Conservation (phyloP, 2,329 filamentous ascomycete species). For the Alternaria novae-zelandiae region DNA sequence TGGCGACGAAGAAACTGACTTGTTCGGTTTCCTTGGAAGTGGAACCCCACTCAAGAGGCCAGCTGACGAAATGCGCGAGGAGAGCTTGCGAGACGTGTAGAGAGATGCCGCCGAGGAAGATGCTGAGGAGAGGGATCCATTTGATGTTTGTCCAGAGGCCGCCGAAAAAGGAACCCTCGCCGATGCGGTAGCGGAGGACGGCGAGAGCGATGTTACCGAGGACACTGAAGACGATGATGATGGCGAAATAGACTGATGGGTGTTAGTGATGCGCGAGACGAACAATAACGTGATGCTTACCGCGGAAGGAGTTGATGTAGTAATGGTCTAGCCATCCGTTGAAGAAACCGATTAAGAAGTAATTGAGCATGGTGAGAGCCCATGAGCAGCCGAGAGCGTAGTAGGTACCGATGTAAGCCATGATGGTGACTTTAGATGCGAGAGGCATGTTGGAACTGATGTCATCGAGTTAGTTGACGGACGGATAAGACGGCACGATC, state of each 20-base stretch:
- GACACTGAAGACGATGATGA: conserved; percentile 69
- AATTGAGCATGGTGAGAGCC: conserved; percentile 72
- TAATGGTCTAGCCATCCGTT: conserved; percentile 79
- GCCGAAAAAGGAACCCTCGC: conserved; percentile 58
- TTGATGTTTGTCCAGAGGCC: conserved; percentile 65
- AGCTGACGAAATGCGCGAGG: conserved; percentile 81
- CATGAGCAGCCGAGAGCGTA: conserved; percentile 73
- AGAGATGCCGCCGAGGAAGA: conserved; percentile 83
- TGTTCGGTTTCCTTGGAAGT: conserved; percentile 83
- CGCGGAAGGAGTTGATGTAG: conserved; percentile 75
- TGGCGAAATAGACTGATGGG: conserved; percentile 61
- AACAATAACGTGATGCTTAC: not conserved
- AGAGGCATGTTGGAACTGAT: conserved; percentile 63
- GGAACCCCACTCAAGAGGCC: conserved; percentile 86
- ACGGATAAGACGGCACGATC: not conserved
- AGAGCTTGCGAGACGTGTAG: conserved; percentile 83
- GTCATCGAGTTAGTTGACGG: not conserved
- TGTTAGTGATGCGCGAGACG: not conserved
- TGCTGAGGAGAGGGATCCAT: conserved; percentile 71
- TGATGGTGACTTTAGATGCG: conserved; percentile 72
- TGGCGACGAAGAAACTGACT: conserved; percentile 84
- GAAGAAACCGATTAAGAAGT: conserved; percentile 75
- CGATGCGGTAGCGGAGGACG: conserved; percentile 67
- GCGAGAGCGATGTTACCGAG: conserved; percentile 68
- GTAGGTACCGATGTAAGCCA: conserved; percentile 75